Evolutionary conservation across 495 filamentous ascomycete genomes (phyloP), one percentile per base, ranked within the genome.

Genomic region (Aspergillus sclerotioniger): DNA sequence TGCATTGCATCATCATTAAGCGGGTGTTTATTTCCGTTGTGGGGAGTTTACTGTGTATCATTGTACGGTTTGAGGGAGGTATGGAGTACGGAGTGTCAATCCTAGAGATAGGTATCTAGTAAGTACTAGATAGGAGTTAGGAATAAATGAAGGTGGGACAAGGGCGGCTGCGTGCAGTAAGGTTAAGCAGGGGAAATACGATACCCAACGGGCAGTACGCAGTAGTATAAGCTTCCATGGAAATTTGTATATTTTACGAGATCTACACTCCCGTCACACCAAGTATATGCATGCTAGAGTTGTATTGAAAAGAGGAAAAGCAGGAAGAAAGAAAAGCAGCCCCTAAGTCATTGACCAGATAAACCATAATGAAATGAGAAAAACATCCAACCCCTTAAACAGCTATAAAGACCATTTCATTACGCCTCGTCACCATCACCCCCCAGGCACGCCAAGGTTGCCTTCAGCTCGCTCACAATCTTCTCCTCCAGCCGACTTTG

Each of bases 401-500:
- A 41, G 37, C 37, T 41, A 41, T 41, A 41, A 41, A 41, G 8
- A 41, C 37, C 43, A 44, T 37, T 21, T 69, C 62, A 71, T 73
- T 61, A 73, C 21, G 73, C 71, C 62, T 77, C 75, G 46, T 68
- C 67, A 5, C 70, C 75, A 45, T 68, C 67, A 5, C 70, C 70
- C 3, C 69, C 63, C 28, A 80, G 44, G 64, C 75, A 79, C 20
- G 69, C 61, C 53, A 78, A 35, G n/a, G 73, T 62, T 1, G 72
- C 71, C 49, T 67, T 72, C 66, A 95, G 71, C 70, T 91, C 85
- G 48, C 62, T 71, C 16, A 91, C 77, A 15, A 88, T 79, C 73
- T 84, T 88, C 76, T 90, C 87, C 71, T 93, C 90, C 54, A 94
- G 71, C 60, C 76, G 73, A 63, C 77, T 91, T 67, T 86, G 81